Percentiles rank a stretch among this genome's conserved stretches.
phyloP scores from a whole-genome alignment of 768 basidiomycete species.

The Lactarius sanguifluus region DNA sequence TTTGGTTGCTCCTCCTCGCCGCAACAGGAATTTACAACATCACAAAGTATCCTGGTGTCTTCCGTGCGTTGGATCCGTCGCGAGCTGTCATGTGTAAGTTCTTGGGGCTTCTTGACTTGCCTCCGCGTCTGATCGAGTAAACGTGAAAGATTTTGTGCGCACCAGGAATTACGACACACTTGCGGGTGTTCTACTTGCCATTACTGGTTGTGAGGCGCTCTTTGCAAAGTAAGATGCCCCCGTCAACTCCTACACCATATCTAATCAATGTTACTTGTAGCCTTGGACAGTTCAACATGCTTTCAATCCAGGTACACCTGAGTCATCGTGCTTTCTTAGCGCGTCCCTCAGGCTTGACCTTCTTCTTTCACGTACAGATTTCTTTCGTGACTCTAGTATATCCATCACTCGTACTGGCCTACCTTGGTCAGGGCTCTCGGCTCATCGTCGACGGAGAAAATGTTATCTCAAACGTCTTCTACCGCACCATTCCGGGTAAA shows the following conservation, averaged over 20 bases:
- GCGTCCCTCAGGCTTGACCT: not conserved
- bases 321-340: not conserved
- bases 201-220: conserved; percentile 71
- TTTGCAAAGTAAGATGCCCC: conserved; percentile 55
- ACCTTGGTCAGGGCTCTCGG: conserved; percentile 70
- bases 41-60: too few species aligned
- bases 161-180: conserved; percentile 61
- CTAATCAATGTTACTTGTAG: conserved; percentile 35
- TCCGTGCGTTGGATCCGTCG: too few species aligned
- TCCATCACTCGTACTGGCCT: conserved; percentile 60
- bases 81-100: conserved; percentile 54
- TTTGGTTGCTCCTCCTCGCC: conserved; percentile 56
- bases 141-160: conserved; percentile 57
- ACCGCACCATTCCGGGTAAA: conserved; percentile 60
- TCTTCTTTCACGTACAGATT: conserved; percentile 36
- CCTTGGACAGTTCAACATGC: conserved; percentile 65
- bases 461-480: conserved; percentile 59
- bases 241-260: not conserved
- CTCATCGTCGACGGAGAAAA: conserved; percentile 51
- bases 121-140: conserved; percentile 3
- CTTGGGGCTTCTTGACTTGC: not conserved
- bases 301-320: conserved; percentile 50
- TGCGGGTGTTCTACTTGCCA: conserved; percentile 59
- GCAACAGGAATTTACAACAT: conserved; percentile 61
- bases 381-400: conserved; percentile 56